phyloP scores from a whole-genome alignment of 164 flowering plant species.

The Vitis rotundifolia region DNA sequence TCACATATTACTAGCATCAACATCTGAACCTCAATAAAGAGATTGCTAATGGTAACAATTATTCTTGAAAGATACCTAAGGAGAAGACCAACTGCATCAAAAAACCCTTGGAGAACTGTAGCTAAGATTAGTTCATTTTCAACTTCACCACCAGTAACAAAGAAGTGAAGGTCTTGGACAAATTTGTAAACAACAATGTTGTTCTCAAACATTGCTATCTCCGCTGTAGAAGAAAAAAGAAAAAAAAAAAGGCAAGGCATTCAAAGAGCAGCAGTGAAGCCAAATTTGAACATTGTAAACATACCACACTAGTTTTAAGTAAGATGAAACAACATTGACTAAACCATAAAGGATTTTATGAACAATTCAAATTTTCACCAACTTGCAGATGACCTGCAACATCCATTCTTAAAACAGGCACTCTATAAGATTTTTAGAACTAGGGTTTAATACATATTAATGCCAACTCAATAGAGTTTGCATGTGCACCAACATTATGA shows the following conservation, averaged over 20 bases:
- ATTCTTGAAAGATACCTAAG: constrained; percentile 29
- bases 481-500: no score
- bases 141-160: constrained; percentile 84
- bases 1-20: neutral
- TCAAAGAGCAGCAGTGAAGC: constrained; percentile 23
- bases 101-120: constrained; percentile 64
- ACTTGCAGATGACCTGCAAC: no score
- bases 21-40: neutral
- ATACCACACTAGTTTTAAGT: no score
- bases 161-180: constrained; percentile 81
- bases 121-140: constrained; percentile 63
- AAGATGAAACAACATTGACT: no score
- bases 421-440: no score
- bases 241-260: constrained; percentile 47
- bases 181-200: constrained; percentile 70
- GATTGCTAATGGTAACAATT: neutral
- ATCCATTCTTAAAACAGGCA: no score
- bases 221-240: constrained; percentile 47
- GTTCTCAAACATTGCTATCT: constrained; percentile 75
- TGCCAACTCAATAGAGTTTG: no score
- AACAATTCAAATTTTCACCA: no score
- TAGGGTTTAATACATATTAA: no score
- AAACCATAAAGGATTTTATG: neutral
- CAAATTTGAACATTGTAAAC: no score
- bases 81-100: constrained; percentile 51